Evolutionary conservation across 768 basidiomycete genomes (phyloP).

Genomic region (Pholiota conissans): DNA sequence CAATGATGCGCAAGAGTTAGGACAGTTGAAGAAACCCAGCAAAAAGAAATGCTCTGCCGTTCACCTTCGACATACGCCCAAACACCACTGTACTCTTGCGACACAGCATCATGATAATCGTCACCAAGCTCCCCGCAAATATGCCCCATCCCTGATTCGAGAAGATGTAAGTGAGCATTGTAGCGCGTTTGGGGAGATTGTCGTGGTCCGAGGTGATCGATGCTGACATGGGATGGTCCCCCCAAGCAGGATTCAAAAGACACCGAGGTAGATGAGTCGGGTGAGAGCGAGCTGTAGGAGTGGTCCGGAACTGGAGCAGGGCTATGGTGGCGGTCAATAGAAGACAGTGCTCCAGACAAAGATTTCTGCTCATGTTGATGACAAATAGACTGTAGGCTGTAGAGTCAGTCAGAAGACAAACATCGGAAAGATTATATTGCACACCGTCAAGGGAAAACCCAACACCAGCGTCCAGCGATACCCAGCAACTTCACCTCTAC

Average conservation of each 20-base stretch:
- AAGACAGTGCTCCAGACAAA: not conserved
- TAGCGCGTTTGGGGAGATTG: conserved; percentile 60
- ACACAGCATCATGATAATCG: conserved; percentile 61
- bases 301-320: conserved; percentile 45
- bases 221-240: conserved; percentile 80
- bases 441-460: not conserved
- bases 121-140: conserved; percentile 59
- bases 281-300: conserved; percentile 62
- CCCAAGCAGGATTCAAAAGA: conserved; percentile 78
- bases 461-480: not conserved
- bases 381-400: conserved; percentile 25
- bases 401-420: not conserved
- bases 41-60: conserved; percentile 51
- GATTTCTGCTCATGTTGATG: conserved; percentile 19
- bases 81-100: conserved; percentile 67
- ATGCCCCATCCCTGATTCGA: conserved; percentile 80
- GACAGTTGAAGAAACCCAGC: too few relatives aligned
- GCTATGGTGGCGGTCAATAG: not conserved
- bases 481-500: conserved; percentile 20
- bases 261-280: conserved; percentile 58
- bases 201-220: conserved; percentile 68
- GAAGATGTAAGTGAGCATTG: conserved; percentile 76
- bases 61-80: conserved; percentile 61
- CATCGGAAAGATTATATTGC: too few relatives aligned
- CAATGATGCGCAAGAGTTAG: conserved; percentile 70